These are phyloP conservation scores for Cladosporium sp. DNA, from an alignment of 2,329 filamentous ascomycete genomes.

Conservation along the genomic window DNA sequence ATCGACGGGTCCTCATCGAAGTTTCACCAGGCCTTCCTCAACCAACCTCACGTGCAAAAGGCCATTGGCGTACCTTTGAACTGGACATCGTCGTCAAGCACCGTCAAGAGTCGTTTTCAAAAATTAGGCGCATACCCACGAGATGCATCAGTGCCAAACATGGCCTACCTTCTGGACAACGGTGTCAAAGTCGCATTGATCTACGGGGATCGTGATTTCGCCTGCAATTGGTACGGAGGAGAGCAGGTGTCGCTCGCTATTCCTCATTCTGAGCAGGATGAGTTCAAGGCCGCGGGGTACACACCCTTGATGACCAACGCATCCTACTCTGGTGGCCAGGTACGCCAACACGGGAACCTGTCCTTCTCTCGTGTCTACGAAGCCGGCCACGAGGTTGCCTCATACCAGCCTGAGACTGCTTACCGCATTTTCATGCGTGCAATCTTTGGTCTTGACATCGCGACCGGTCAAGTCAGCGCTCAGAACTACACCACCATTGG, in stretches of 20 bases:
- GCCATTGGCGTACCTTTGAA: slow-evolving; percentile 61
- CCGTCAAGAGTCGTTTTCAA: slow-evolving; percentile 39
- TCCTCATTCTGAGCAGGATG: slow-evolving; percentile 42
- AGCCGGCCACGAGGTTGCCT: slow-evolving; percentile 49
- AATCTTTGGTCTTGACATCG: slow-evolving; percentile 37
- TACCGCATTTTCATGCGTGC: slow-evolving; percentile 41
- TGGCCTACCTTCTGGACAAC: slow-evolving; percentile 43
- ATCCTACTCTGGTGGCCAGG: slow-evolving; percentile 31
- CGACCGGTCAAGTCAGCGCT: slow-evolving; percentile 32
- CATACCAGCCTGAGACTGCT: slow-evolving; percentile 41
- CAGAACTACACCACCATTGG: slow-evolving; percentile 13
- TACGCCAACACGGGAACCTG: slow-evolving; percentile 41
- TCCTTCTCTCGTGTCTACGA: slow-evolving; percentile 51
- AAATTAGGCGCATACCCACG: slow-evolving; percentile 46
- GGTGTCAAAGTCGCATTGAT: slow-evolving; percentile 64
- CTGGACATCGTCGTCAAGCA: slow-evolving; percentile 47
- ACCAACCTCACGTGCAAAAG: slow-evolving; percentile 55
- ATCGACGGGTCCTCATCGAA: slow-evolving; percentile 38
- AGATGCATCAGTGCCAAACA: slow-evolving; percentile 40
- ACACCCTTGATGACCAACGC: slow-evolving; percentile 29
- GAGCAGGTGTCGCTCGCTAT: slow-evolving; percentile 42
- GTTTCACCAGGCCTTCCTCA: slow-evolving; percentile 56
- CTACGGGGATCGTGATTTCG: slow-evolving; percentile 64
- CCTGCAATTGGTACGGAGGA: slow-evolving; percentile 46
- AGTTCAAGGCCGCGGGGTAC: slow-evolving; percentile 55